Base-by-base conservation (phyloP, 306 rosid species). In the Luffa aegyptiaca region DNA sequence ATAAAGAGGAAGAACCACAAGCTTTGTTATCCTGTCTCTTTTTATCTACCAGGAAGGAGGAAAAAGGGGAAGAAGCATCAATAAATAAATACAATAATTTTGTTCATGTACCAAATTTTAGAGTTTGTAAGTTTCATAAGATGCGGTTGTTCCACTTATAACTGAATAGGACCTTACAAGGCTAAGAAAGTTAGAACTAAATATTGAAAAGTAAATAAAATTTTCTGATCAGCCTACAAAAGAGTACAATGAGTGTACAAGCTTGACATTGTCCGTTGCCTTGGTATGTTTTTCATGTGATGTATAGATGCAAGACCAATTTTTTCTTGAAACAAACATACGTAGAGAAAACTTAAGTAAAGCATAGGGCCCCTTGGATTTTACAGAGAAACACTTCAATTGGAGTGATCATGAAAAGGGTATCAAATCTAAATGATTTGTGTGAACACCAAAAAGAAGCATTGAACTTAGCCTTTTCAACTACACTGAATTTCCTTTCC, bases 1-100 rank as follows among this genome's bases (percentile, higher is more conserved):
- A 89, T 94, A 94, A 88, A 94, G 98, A 6, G 98, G 98, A 85
- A 94, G 97, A 80, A 94, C 98, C n/a, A 94, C 98, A 84, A 94
- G 98, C 87, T 90, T 94, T 49, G 93, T 86, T 75, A 92, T 94
- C 78, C 93, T 90, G 86, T 94, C 98, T 82, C 80, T 88, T 90
- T 94, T 94, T 77, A 94, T 94, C 98, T 94, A 46, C 76, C 62
- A 84, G 80, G 80, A 58, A 79, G 45, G 46, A 26, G 31, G 31
- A 45, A 44, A 8, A 82, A 83, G 63, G n/a, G 35, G 57, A 80
- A 77, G 59, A 42, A 37, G 10, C 77, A 81, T 79, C 79, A 80
- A 84, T 72, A 70, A 86, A 10, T 70, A 75, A 65, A 83, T 69
- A 70, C 36, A 79, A 36, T 37, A 37, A 17, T 58, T 35, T 56